phyloP scores from a whole-genome alignment of 805 yeast species.

The Candida ulmi region DNA sequence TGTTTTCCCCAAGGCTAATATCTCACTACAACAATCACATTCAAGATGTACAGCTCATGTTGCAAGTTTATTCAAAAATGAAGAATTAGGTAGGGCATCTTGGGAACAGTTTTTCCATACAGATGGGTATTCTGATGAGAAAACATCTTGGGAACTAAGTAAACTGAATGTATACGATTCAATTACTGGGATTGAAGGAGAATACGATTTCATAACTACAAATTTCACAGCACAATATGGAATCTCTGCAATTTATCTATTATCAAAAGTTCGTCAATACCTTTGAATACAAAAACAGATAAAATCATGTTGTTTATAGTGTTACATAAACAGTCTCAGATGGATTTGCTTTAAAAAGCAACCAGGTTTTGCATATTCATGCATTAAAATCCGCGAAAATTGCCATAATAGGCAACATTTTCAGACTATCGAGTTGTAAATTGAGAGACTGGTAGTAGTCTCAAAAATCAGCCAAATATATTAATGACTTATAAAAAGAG shows the following conservation, averaged over 20 bases:
- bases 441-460: no score
- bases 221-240: conserved; percentile 2
- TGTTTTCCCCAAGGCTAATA: conserved; percentile 4
- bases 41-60: conserved; percentile 9
- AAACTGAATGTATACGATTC: background rate
- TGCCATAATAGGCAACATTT: no score
- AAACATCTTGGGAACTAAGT: background rate
- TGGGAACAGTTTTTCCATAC: conserved; percentile 9
- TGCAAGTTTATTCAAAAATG: background rate
- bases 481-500: no score
- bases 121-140: conserved; percentile 4
- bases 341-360: no score
- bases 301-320: no score
- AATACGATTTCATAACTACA: background rate
- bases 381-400: no score
- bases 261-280: background rate
- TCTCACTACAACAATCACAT: conserved; percentile 7
- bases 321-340: no score
- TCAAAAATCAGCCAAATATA: no score
- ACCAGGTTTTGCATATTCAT: no score
- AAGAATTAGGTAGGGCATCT: conserved; percentile 1
- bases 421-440: no score
- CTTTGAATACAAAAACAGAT: no score
- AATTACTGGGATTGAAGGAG: background rate
- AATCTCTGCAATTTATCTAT: background rate